Evolutionary conservation across 495 filamentous ascomycete genomes (phyloP).

Genomic region (Tuber magnatum): DNA sequence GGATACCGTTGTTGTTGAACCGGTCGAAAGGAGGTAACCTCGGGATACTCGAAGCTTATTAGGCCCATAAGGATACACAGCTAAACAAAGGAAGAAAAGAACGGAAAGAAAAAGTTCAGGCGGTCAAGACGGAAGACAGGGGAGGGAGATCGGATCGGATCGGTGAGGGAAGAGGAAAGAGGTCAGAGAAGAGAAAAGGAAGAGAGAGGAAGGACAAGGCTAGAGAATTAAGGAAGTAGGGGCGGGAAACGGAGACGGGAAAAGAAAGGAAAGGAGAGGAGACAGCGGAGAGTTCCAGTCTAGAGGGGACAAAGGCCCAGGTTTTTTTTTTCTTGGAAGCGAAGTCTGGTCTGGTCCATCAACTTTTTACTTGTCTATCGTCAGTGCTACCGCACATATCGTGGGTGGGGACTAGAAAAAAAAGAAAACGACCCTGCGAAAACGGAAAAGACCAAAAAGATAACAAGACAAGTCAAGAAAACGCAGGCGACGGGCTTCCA

Average conservation of each 20-base stretch:
- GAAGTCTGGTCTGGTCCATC: neutral
- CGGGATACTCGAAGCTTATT: neutral
- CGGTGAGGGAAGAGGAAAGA: neutral
- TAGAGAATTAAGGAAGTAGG: conserved; percentile 5
- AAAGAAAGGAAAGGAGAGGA: conserved; percentile 7
- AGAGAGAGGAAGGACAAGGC: conserved; percentile 1
- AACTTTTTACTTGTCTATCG: neutral
- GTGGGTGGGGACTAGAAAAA: neutral
- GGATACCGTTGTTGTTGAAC: conserved; percentile 15
- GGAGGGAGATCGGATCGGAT: neutral
- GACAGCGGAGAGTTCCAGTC: conserved; percentile 5
- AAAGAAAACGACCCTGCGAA: conserved; percentile 2
- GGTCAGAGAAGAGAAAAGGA: conserved; percentile 6
- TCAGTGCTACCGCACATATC: neutral
- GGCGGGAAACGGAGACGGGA: conserved; percentile 2
- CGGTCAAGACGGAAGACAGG: neutral
- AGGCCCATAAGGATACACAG: neutral
- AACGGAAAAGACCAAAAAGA: conserved; percentile 10
- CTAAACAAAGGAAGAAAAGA: neutral
- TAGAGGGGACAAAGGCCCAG: neutral
- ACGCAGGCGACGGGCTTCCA: neutral
- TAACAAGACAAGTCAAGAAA: conserved; percentile 6
- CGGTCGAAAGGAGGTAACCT: neutral
- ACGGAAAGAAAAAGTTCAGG: neutral
- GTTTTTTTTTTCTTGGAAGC: conserved; percentile 1